Base-by-base conservation (phyloP, 2,329 filamentous ascomycete species). In the Cercospora sp. region DNA sequence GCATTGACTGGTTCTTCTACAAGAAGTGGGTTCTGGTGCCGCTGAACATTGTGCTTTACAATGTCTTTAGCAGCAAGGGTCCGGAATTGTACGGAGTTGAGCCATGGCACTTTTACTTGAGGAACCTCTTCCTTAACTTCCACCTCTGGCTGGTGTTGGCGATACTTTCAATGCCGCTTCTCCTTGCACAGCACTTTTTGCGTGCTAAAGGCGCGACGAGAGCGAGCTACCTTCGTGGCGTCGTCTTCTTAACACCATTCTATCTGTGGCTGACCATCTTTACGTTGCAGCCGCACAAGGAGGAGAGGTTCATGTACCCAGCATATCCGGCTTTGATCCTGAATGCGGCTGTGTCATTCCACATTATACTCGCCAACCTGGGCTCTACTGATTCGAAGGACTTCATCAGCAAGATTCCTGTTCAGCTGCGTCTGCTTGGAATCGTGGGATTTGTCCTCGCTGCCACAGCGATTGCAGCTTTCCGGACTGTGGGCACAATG, bases 251-350 rank as follows among this genome's bases (percentile, higher is more conserved):
- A 64, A 82, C 88, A 0, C 95, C 95, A 0, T 97, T 98, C 80
- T 99, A 98, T 78, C 85, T 97, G 77, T 99, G 95, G 95, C 86
- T 99, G 30, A 87, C 82, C 3, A 95, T 98, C 70, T 98, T 99
- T 81, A 94, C 92, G 0, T 78, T 91, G 8, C 95, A 99, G 78
- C 92, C 95, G 16, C 95, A 99, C 82, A 99, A 99, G 77, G 95
- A 99, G 79, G 95, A 99, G 81, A 87, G 95, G 6, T 99, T 99
- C 83, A 98, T 99, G 94, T 99, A 97, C 76, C 95, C 95, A 0
- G 91, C 89, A 2, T 99, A 99, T 76, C 95, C 95, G 0, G 93
- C 94, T 71, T 84, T 99, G 43, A 91, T 91, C 0, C 84, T 99
- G 40, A 97, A 97, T 75, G 94, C 94, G 2, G 91, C 94, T 8